Percentiles rank a stretch among this genome's conserved stretches.
Evolutionary conservation across 1,139 yeast species (phyloP).

Genomic region (Sugiyamaella xylanicola): DNA sequence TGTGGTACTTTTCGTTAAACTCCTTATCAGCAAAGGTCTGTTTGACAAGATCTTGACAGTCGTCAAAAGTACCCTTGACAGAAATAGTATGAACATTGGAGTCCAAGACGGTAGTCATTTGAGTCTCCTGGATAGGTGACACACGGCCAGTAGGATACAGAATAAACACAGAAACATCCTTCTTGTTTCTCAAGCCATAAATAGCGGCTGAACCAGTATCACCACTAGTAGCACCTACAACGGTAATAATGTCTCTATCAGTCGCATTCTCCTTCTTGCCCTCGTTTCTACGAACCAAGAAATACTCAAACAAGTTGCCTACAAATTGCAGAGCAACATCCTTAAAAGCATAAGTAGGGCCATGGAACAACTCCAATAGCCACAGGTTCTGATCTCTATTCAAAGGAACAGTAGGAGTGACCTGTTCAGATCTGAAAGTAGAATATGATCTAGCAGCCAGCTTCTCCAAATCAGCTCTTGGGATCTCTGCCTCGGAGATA

Average conservation of each 20-base stretch:
- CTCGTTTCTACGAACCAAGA: conserved; percentile 74
- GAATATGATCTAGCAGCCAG: conserved; percentile 76
- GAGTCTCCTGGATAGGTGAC: conserved; percentile 96
- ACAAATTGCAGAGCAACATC: conserved; percentile 98
- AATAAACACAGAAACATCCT: conserved; percentile 94
- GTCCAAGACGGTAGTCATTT: conserved; percentile 97
- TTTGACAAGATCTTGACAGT: conserved; percentile 96
- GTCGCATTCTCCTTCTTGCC: conserved; percentile 55
- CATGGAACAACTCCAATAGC: conserved; percentile 91
- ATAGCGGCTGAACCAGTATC: conserved; percentile 99
- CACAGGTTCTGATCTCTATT: conserved; percentile 62
- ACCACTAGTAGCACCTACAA: conserved; percentile 98
- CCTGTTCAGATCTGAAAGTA: conserved; percentile 81
- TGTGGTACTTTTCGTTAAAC: conserved; percentile 85
- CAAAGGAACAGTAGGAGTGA: conserved; percentile 77
- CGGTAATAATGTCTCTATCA: conserved; percentile 80
- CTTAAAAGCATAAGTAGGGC: conserved; percentile 98
- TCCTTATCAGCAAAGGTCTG: conserved; percentile 86
- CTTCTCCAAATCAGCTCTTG: conserved; percentile 62
- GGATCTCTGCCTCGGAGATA: conserved; percentile 69
- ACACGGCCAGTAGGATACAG: conserved; percentile 97
- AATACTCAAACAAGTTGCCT: conserved; percentile 93
- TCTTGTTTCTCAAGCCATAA: conserved; percentile 93
- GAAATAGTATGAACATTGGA: conserved; percentile 91
- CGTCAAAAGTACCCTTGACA: conserved; percentile 95